These are phyloP conservation scores for Cokeromyces recurvatus DNA, from an alignment of 371 early-diverging fungal genomes.

Conservation along the genomic window DNA sequence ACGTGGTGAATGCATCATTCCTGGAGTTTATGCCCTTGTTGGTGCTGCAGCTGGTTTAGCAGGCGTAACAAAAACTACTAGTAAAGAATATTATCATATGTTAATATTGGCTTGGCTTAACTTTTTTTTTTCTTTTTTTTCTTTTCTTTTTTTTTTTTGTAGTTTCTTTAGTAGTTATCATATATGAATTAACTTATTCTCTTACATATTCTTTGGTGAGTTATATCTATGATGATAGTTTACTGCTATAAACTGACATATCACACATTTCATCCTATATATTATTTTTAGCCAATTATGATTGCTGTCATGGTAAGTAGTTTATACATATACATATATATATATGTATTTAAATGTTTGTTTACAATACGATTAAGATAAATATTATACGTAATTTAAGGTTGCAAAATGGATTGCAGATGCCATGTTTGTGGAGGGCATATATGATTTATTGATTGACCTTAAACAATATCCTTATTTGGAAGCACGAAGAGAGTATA, in stretches of 20 bases:
- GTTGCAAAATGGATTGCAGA: slow-evolving; percentile 84
- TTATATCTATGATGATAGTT: background rate
- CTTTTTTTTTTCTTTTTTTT: background rate
- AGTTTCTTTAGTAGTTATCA: slow-evolving; percentile 88
- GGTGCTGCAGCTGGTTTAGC: slow-evolving; percentile 92
- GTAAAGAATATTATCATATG: too few species aligned
- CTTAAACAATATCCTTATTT: slow-evolving; percentile 82
- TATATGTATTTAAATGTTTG: too few species aligned
- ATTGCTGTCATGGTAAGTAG: slow-evolving; percentile 70
- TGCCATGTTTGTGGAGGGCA: slow-evolving; percentile 68
- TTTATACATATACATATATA: too few species aligned
- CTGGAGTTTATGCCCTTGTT: slow-evolving; percentile 93
- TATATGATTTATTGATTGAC: slow-evolving; percentile 82
- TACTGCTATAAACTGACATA: background rate
- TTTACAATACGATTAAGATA: background rate
- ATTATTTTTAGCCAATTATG: slow-evolving; percentile 73
- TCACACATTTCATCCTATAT: background rate
- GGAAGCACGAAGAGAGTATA: slow-evolving; percentile 75
- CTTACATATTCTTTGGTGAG: slow-evolving; percentile 64
- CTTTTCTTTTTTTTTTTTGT: too few species aligned
- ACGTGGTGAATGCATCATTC: slow-evolving; percentile 74
- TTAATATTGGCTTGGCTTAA: too few species aligned
- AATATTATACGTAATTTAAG: slow-evolving; percentile 9
- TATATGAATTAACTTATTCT: slow-evolving; percentile 93
- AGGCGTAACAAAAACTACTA: slow-evolving; percentile 91